phyloP scores from a whole-genome alignment of 306 rosid species.

The Quercus mongolica region DNA sequence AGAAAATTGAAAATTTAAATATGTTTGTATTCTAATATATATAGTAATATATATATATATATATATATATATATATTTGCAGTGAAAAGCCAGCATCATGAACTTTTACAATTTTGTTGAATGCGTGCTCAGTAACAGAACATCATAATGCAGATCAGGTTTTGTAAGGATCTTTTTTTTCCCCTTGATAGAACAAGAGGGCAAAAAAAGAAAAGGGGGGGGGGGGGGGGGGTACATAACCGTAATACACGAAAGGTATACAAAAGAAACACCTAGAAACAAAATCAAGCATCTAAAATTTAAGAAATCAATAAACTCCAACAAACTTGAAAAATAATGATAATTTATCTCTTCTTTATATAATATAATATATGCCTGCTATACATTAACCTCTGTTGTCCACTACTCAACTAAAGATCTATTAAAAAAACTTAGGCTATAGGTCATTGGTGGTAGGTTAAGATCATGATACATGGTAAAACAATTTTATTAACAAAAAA shows the following conservation, averaged over 20 bases:
- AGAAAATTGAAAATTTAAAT: not conserved
- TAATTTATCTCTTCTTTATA: not conserved
- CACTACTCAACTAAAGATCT: not conserved
- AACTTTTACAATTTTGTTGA: slow-evolving; percentile 18
- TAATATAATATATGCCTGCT: not conserved
- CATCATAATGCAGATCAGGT: not conserved
- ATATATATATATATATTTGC: not conserved
- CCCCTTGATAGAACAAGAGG: too few relatives aligned
- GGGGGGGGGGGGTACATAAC: too few relatives aligned
- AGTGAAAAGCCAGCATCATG: slow-evolving; percentile 4
- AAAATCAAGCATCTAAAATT: too few relatives aligned
- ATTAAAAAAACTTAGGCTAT: not conserved
- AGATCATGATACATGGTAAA: not conserved
- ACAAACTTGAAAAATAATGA: not conserved
- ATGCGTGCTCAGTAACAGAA: not conserved
- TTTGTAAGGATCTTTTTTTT: not conserved
- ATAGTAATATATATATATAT: slow-evolving; percentile 3
- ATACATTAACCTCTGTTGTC: not conserved
- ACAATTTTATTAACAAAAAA: too few relatives aligned
- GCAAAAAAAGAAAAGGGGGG: too few relatives aligned
- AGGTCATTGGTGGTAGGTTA: not conserved
- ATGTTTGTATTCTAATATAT: not conserved
- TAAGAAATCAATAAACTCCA: too few relatives aligned
- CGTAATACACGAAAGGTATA: too few relatives aligned
- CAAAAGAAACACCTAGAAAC: too few relatives aligned